Percentiles rank a stretch among this genome's conserved stretches.
Conservation (phyloP, 139 green algal genomes). For the Chlorella sp. region DNA sequence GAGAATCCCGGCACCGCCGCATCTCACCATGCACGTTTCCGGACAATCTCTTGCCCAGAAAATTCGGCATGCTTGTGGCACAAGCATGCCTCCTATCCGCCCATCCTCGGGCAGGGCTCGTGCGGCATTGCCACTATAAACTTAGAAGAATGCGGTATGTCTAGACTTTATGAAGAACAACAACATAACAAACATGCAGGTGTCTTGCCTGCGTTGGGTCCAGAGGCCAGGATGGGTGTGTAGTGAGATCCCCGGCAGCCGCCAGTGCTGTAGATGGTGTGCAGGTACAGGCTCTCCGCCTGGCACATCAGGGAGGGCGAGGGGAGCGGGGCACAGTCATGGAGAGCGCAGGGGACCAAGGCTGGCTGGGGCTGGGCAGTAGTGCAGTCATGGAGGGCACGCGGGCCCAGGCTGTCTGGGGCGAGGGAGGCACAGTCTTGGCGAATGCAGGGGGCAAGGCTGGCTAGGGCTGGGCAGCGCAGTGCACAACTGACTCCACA, state of each 20-base stretch:
- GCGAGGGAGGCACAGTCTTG: too few relatives aligned
- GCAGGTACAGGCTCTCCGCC: slow-evolving; percentile 66
- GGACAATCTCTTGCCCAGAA: too few relatives aligned
- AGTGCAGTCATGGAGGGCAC: too few relatives aligned
- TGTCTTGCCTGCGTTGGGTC: slow-evolving; percentile 61
- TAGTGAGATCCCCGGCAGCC: slow-evolving; percentile 69
- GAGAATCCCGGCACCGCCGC: too few relatives aligned
- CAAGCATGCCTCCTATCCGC: too few relatives aligned
- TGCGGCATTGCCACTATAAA: neutral
- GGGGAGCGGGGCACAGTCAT: neutral
- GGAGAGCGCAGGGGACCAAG: too few relatives aligned
- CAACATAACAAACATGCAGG: neutral
- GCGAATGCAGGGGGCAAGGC: neutral
- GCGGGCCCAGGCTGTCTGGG: too few relatives aligned
- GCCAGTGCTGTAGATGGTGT: slow-evolving; percentile 70
- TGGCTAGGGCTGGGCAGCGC: neutral
- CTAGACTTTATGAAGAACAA: too few relatives aligned
- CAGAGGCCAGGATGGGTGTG: slow-evolving; percentile 85
- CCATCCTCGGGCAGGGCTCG: neutral
- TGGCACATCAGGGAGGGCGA: neutral
- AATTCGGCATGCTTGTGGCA: too few relatives aligned
- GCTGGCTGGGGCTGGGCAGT: too few relatives aligned
- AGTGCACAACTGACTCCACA: neutral
- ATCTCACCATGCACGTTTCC: too few relatives aligned
- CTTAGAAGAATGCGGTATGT: too few relatives aligned